Evolutionary conservation across 2,329 filamentous ascomycete genomes (phyloP).

Genomic region (Fusarium sp.): DNA sequence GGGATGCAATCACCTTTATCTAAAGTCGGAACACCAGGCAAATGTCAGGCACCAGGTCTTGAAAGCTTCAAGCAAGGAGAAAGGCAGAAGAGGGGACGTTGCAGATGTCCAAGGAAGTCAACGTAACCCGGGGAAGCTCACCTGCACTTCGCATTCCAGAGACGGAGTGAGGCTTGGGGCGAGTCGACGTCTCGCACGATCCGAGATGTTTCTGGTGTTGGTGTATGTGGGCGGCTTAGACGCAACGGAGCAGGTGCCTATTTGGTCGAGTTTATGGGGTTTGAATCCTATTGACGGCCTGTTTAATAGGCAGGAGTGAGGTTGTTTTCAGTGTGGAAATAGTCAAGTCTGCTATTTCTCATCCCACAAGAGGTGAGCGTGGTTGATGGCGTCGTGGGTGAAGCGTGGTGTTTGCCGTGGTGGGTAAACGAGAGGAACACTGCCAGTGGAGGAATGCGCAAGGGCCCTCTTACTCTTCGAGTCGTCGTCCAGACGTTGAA

Average conservation of each 20-base stretch:
- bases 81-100: constrained; percentile 27
- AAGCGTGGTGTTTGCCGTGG: constrained; percentile 6
- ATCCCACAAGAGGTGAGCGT: constrained; percentile 13
- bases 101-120: constrained; percentile 9
- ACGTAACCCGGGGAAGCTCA: constrained; percentile 41
- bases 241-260: constrained; percentile 14
- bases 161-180: constrained; percentile 39
- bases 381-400: constrained; percentile 14
- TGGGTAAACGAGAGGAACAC: constrained; percentile 13
- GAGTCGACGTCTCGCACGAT: constrained; percentile 37
- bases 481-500: constrained; percentile 18
- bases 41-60: constrained; percentile 32
- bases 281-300: constrained; percentile 12
- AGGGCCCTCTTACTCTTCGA: constrained; percentile 25
- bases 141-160: constrained; percentile 50
- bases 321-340: background rate
- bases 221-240: constrained; percentile 14
- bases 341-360: background rate
- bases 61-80: constrained; percentile 8
- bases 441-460: constrained; percentile 12
- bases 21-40: constrained; percentile 28
- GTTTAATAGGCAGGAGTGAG: no score
- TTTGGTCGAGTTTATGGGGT: constrained; percentile 23
- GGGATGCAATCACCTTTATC: constrained; percentile 47
- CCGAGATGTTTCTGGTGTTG: constrained; percentile 40